Conservation (phyloP, 805 yeast genomes). For the Wickerhamomyces alni region DNA sequence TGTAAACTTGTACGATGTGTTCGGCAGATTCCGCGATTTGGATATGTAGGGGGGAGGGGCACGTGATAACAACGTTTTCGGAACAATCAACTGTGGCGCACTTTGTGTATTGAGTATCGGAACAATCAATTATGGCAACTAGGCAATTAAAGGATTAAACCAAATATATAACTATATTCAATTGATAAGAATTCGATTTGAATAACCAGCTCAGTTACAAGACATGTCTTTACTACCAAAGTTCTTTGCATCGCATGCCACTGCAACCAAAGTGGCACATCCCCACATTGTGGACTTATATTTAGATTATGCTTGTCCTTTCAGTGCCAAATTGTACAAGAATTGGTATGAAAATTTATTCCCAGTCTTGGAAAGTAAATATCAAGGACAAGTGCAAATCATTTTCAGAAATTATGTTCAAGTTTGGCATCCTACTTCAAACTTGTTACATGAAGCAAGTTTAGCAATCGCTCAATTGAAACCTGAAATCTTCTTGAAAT, state of each 20-base stretch:
- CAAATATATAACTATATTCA: too few species aligned
- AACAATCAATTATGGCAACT: too few species aligned
- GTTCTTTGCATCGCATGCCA: constrained; percentile 19
- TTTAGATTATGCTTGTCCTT: constrained; percentile 77
- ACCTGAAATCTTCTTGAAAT: constrained; percentile 51
- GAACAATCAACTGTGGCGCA: too few species aligned
- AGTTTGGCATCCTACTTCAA: constrained; percentile 85
- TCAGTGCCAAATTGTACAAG: constrained; percentile 55
- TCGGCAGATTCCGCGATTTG: too few species aligned
- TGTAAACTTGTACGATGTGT: too few species aligned
- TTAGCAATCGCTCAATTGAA: constrained; percentile 58
- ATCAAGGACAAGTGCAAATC: constrained; percentile 49
- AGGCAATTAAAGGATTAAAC: too few species aligned
- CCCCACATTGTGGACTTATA: constrained; percentile 51
- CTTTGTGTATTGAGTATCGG: too few species aligned
- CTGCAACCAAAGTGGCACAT: constrained; percentile 7
- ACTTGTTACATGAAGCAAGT: constrained; percentile 62
- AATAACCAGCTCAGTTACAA: too few species aligned
- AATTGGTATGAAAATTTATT: constrained; percentile 47
- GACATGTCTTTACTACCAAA: constrained; percentile 27
- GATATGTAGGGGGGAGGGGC: too few species aligned
- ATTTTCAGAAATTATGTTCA: constrained; percentile 72
- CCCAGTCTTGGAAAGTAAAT: constrained; percentile 41
- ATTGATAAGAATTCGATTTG: neutral
- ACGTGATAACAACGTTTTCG: too few species aligned